Evolutionary conservation across 1,284 basidiomycete species (phyloP).

Genomic region (Puccinia horiana): DNA sequence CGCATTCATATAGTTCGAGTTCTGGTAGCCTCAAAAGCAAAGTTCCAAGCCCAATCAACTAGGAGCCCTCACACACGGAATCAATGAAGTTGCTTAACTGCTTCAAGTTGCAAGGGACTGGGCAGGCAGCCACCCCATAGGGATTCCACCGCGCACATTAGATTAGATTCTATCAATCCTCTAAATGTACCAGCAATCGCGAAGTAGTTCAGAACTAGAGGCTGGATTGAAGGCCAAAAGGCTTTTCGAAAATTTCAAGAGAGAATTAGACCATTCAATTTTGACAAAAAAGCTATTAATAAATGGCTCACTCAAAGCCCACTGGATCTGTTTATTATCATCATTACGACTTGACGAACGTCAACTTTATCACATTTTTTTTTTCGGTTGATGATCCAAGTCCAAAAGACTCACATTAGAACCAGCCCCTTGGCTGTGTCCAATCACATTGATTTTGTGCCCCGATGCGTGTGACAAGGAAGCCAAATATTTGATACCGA

Average conservation of each 20-base stretch:
- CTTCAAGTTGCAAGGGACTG: conserved; percentile 9
- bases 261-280: neutral
- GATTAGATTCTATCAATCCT: conserved; percentile 51
- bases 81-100: conserved; percentile 5
- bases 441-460: conserved; percentile 55
- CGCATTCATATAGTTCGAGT: conserved; percentile 32
- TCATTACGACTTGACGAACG: conserved; percentile 22
- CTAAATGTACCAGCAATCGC: conserved; percentile 56
- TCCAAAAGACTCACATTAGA: conserved; percentile 50
- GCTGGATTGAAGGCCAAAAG: conserved; percentile 55
- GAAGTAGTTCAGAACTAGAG: conserved; percentile 54
- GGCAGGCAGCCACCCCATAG: conserved; percentile 26
- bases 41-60: neutral
- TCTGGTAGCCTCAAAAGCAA: neutral
- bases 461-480: conserved; percentile 52
- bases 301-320: conserved; percentile 39
- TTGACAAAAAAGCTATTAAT: neutral
- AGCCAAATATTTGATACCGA: conserved; percentile 55
- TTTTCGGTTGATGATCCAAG: neutral
- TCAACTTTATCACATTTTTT: neutral
- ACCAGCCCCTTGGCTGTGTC: conserved; percentile 57
- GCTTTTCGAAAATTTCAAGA: conserved; percentile 6
- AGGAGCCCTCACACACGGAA: neutral
- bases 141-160: neutral
- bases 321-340: conserved; percentile 23